Conservation (phyloP, 179 eudicot species). For the Beta macrorhiza region DNA sequence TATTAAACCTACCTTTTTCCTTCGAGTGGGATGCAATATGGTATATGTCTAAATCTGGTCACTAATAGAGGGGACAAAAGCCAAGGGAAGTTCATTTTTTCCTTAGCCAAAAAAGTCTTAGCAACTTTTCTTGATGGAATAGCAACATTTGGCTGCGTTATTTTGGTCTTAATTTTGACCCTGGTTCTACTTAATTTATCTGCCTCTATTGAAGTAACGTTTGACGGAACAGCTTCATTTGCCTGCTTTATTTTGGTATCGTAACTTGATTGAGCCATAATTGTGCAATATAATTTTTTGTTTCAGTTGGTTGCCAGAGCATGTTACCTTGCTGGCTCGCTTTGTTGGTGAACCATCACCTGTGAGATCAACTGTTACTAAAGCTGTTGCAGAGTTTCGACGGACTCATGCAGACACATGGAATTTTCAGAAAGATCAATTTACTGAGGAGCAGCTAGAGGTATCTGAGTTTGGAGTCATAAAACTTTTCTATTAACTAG, state of each 20-base stretch:
- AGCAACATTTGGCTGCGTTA: too few species aligned
- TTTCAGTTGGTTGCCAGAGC: slow-evolving; percentile 83
- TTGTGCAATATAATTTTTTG: slow-evolving; percentile 14
- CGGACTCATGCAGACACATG: slow-evolving; percentile 95
- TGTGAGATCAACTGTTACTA: slow-evolving; percentile 80
- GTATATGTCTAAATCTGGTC: not conserved
- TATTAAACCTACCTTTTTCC: not conserved
- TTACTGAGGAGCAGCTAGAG: slow-evolving; percentile 96
- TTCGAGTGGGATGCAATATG: not conserved
- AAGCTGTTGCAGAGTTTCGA: slow-evolving; percentile 90
- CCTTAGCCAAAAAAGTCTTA: not conserved
- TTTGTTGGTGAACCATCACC: slow-evolving; percentile 79
- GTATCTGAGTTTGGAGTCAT: slow-evolving; percentile 36
- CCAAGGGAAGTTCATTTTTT: not conserved
- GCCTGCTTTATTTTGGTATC: not conserved
- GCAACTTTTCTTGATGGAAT: not conserved
- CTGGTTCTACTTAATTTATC: not conserved
- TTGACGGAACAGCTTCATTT: not conserved
- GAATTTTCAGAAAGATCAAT: slow-evolving; percentile 85
- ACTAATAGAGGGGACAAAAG: not conserved
- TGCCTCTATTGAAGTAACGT: not conserved
- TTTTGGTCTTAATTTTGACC: not conserved
- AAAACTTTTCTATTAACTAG: not conserved
- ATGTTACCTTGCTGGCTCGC: slow-evolving; percentile 73
- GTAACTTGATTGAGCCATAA: not conserved